phyloP scores from a whole-genome alignment of 2,329 filamentous ascomycete species.

The Aspergillus clavatus region DNA sequence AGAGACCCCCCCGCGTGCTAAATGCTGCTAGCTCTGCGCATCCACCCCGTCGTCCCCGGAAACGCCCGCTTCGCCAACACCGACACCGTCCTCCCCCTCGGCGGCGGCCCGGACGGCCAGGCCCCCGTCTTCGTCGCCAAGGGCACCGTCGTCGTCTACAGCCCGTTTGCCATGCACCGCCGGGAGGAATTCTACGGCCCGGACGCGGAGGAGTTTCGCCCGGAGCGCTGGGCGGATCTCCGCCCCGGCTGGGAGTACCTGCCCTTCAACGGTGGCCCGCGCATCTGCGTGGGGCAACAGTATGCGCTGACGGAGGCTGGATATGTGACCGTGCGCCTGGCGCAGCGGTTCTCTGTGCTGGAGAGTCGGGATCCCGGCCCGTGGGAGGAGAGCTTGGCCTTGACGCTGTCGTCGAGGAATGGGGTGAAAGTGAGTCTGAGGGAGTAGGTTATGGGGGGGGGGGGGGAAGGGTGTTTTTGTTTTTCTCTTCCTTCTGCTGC shows the following conservation, averaged over 20 bases:
- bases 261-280: slow-evolving; percentile 24
- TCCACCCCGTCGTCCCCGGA: slow-evolving; percentile 36
- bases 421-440: neutral
- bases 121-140: slow-evolving; percentile 60
- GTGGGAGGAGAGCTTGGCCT: slow-evolving; percentile 11
- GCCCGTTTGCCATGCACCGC: slow-evolving; percentile 65
- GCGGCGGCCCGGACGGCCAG: slow-evolving; percentile 55
- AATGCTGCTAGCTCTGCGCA: slow-evolving; percentile 24
- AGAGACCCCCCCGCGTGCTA: neutral
- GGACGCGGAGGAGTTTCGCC: slow-evolving; percentile 41
- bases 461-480: too few species aligned
- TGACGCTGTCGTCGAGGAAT: slow-evolving; percentile 3
- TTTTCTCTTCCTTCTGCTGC: too few species aligned
- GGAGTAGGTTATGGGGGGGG: too few species aligned
- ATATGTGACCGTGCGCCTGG: slow-evolving; percentile 21
- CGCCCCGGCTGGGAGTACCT: slow-evolving; percentile 21
- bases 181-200: slow-evolving; percentile 43
- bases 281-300: slow-evolving; percentile 26
- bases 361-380: slow-evolving; percentile 17
- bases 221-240: slow-evolving; percentile 41
- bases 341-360: slow-evolving; percentile 22
- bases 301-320: slow-evolving; percentile 27
- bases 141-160: slow-evolving; percentile 60
- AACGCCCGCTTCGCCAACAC: slow-evolving; percentile 30
- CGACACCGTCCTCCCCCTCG: slow-evolving; percentile 31